Conservation (phyloP, 1,139 yeast species). For the Geotrichum restrictum region DNA sequence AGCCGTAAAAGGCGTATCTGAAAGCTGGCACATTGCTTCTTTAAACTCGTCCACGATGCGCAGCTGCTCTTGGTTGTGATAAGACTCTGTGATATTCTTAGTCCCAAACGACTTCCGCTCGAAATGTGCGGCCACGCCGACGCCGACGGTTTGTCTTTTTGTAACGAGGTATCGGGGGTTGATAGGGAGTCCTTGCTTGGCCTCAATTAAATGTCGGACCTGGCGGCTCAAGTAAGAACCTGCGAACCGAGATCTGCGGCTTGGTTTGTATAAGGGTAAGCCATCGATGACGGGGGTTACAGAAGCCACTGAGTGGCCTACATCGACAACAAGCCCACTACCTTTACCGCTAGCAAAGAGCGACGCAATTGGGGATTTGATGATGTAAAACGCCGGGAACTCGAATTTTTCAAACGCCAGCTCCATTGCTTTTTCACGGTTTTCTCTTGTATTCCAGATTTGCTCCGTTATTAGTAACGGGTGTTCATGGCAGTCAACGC, state of each 20-base stretch:
- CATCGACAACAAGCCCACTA: constrained; percentile 87
- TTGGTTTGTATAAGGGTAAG: constrained; percentile 59
- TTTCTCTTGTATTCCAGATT: constrained; percentile 70
- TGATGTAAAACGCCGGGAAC: constrained; percentile 82
- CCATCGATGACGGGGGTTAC: constrained; percentile 96
- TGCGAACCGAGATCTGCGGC: constrained; percentile 36
- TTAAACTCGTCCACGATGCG: constrained; percentile 55
- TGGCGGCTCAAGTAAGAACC: constrained; percentile 39
- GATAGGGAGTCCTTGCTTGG: constrained; percentile 15
- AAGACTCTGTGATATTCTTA: constrained; percentile 33
- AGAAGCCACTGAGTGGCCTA: constrained; percentile 79
- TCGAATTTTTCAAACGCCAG: constrained; percentile 66
- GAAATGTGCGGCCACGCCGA: constrained; percentile 32
- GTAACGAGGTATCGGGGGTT: constrained; percentile 39
- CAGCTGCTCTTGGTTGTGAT: constrained; percentile 31
- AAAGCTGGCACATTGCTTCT: constrained; percentile 52
- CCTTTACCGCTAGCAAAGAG: constrained; percentile 94
- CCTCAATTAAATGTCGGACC: constrained; percentile 29
- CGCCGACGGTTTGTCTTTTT: constrained; percentile 32
- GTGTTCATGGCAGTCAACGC: constrained; percentile 59
- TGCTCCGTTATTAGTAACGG: constrained; percentile 82
- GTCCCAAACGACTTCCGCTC: constrained; percentile 38
- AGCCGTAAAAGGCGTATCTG: constrained; percentile 41
- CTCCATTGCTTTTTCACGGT: constrained; percentile 72
- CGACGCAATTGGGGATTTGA: constrained; percentile 82